Evolutionary conservation across 768 basidiomycete species (phyloP).

Genomic region (Mrakia gelida): DNA sequence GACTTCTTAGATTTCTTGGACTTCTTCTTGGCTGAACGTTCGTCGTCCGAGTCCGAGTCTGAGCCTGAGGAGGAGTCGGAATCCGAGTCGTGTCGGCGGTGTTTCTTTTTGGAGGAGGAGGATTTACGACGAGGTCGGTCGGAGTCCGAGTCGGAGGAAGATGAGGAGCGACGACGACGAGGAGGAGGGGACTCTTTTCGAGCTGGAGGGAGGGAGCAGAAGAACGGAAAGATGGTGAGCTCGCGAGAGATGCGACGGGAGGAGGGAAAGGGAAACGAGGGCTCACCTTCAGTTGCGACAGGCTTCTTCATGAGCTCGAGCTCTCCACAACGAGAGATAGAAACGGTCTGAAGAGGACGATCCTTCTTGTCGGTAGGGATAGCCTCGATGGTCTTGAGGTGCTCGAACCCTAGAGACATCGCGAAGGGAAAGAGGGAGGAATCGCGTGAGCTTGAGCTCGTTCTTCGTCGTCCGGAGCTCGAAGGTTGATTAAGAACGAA

Average conservation of each 20-base stretch:
- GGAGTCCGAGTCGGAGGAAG: conserved; percentile 15
- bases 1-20: conserved; percentile 2
- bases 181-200: conserved; percentile 9
- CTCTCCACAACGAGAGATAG: conserved; percentile 75
- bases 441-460: neutral
- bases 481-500: neutral
- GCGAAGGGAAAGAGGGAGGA: neutral
- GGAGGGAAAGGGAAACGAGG: neutral
- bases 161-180: conserved; percentile 21
- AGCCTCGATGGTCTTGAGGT: conserved; percentile 57
- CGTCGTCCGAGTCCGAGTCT: conserved; percentile 15
- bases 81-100: conserved; percentile 15
- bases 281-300: conserved; percentile 15
- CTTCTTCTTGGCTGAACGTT: conserved; percentile 7
- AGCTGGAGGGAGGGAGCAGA: neutral
- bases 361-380: conserved; percentile 71
- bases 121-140: conserved; percentile 15
- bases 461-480: neutral
- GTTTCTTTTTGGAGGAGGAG: conserved; percentile 7
- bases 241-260: neutral
- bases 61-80: conserved; percentile 6
- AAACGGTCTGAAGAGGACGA: conserved; percentile 62
- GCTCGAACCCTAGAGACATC: conserved; percentile 42
- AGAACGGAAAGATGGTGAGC: neutral
- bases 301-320: conserved; percentile 60